Conservation (phyloP, 164 flowering plant genomes). For the Tinospora cordifolia region DNA sequence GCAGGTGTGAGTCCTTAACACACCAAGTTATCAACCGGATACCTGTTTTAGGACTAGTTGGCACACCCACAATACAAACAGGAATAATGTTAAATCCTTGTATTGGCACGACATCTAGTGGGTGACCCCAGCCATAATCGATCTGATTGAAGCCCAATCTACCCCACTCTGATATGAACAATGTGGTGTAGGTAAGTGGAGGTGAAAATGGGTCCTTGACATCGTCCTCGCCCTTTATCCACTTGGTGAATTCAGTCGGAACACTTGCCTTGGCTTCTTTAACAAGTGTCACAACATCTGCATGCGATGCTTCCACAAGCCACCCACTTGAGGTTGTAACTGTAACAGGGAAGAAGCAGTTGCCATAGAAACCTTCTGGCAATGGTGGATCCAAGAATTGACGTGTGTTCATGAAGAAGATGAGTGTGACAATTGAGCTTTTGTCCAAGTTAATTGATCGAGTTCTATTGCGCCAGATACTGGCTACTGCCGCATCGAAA, state of each 20-base stretch:
- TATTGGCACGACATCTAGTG: conserved; percentile 47
- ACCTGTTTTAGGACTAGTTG: conserved; percentile 39
- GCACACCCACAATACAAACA: conserved; percentile 34
- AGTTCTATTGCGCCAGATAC: conserved; percentile 40
- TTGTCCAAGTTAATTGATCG: conserved; percentile 22
- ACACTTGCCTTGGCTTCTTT: conserved; percentile 42
- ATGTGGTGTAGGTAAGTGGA: conserved; percentile 36
- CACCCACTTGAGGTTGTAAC: conserved; percentile 20
- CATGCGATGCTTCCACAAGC: conserved; percentile 23
- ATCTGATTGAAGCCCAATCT: conserved; percentile 52
- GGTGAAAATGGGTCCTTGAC: conserved; percentile 42
- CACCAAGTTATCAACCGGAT: conserved; percentile 66
- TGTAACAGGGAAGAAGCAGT: conserved; percentile 63
- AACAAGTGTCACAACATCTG: conserved; percentile 38
- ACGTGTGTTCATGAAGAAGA: conserved; percentile 57
- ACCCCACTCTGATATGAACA: conserved; percentile 63
- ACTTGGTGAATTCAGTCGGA: conserved; percentile 33
- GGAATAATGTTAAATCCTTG: conserved; percentile 51
- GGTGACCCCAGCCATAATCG: conserved; percentile 66
- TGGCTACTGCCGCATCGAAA: conserved; percentile 51
- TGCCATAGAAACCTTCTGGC: conserved; percentile 60
- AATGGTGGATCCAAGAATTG: conserved; percentile 38
- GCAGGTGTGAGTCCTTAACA: conserved; percentile 31
- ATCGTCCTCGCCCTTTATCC: conserved; percentile 24
- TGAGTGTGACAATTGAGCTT: conserved; percentile 31